These are phyloP conservation scores for Zanthoxylum bungeanum DNA, from an alignment of 345 rosid genomes.

Conservation along the genomic window DNA sequence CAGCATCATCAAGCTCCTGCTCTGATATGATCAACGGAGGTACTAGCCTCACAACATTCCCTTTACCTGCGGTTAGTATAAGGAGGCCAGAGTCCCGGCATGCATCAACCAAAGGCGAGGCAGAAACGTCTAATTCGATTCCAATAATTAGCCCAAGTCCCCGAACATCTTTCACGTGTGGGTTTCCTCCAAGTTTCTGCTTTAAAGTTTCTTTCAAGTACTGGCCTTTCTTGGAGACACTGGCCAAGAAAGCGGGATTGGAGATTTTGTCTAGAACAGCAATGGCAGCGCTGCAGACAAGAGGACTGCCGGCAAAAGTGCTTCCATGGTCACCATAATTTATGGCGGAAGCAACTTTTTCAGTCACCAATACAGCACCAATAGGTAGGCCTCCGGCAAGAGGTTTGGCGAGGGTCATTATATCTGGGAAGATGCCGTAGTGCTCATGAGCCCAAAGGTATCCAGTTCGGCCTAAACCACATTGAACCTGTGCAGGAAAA, in stretches of 20 bases:
- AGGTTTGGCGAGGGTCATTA: conserved; percentile 95
- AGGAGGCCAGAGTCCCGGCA: conserved; percentile 72
- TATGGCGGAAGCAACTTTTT: conserved; percentile 71
- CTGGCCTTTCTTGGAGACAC: conserved; percentile 59
- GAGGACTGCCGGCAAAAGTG: conserved; percentile 86
- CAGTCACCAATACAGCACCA: conserved; percentile 74
- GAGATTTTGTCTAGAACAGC: conserved; percentile 72
- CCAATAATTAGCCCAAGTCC: conserved; percentile 83
- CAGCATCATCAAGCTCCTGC: conserved; percentile 65
- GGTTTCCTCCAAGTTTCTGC: conserved; percentile 59
- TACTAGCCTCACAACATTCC: conserved; percentile 79
- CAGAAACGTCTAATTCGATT: conserved; percentile 66
- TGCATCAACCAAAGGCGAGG: conserved; percentile 65
- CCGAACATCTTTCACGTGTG: conserved; percentile 79
- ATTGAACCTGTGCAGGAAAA: conserved; percentile 53
- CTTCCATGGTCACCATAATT: conserved; percentile 83
- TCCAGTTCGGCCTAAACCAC: conserved; percentile 85
- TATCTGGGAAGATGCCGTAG: conserved; percentile 64
- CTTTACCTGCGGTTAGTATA: conserved; percentile 78
- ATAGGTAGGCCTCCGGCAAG: conserved; percentile 95
- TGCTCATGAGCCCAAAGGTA: conserved; percentile 80
- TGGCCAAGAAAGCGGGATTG: conserved; percentile 64
- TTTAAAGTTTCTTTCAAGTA: conserved; percentile 54
- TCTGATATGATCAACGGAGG: conserved; percentile 83
- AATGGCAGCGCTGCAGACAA: conserved; percentile 66